These are phyloP conservation scores for Wilhelminamyces savonicus DNA, from an alignment of 805 yeast species.

Conservation along the genomic window DNA sequence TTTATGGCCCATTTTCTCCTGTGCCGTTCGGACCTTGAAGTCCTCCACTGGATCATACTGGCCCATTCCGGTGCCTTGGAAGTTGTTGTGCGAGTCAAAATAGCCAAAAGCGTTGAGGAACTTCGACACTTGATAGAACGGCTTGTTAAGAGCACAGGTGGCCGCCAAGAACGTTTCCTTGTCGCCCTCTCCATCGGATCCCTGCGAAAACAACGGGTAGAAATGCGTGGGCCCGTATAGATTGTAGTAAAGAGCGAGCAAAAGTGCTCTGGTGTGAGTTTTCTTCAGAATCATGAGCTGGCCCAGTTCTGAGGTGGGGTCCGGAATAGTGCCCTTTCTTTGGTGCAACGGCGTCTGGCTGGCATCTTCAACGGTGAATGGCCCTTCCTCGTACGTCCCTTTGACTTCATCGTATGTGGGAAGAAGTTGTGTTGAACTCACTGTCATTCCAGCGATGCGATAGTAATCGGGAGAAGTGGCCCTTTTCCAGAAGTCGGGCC, in stretches of 20 bases:
- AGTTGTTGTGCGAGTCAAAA: conserved; percentile 27
- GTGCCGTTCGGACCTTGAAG: conserved; percentile 12
- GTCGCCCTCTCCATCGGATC: conserved; percentile 69
- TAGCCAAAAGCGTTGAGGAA: conserved; percentile 49
- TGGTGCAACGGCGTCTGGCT: conserved; percentile 22
- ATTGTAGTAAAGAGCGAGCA: conserved; percentile 36
- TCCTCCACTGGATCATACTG: conserved; percentile 69
- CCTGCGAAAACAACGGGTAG: conserved; percentile 39
- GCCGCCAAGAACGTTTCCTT: conserved; percentile 75
- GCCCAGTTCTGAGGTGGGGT: conserved; percentile 31
- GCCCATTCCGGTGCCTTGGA: conserved; percentile 71
- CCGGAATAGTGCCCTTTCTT: conserved; percentile 46
- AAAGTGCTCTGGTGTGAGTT: conserved; percentile 30
- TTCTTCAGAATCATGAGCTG: conserved; percentile 36
- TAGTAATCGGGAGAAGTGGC: conserved; percentile 72
- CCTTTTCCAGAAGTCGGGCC: conserved; percentile 91
- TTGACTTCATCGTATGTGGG: conserved; percentile 27
- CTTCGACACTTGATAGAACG: conserved; percentile 50
- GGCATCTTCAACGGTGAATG: not conserved
- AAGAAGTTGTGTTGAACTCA: conserved; percentile 20
- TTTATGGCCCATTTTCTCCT: not conserved
- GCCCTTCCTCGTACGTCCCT: conserved; percentile 13
- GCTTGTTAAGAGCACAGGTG: conserved; percentile 42
- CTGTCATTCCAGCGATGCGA: conserved; percentile 52
- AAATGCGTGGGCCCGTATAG: conserved; percentile 36